Base-by-base conservation (phyloP, 1,139 yeast species). In the Geotrichum candidum region DNA sequence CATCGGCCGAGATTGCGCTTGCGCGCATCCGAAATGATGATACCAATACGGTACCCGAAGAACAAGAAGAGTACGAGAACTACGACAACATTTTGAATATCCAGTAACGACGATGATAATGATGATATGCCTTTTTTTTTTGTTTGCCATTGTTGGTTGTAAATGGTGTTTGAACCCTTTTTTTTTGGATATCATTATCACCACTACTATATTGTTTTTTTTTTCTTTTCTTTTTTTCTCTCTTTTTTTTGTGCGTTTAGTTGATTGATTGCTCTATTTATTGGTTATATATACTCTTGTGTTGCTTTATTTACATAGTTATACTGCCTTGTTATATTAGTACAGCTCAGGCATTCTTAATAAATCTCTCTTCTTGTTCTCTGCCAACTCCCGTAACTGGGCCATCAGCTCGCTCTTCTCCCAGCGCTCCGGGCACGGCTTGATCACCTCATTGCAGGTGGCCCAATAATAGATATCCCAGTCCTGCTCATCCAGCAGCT, bases 401-500 rank as follows among this genome's bases (percentile, higher is more conserved):
- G 74, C 73, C 79, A 94, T 80, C 55, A 94, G 77, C 69, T 81
- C 77, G 22, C 90, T 84, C 63, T 86, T 72, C 72, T 85, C 80
- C 96, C 97, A 92, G 70, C 82, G 82, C 56, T 88, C 92, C 6
- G 98, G 97, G 67, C 92, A 79, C 18, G 96, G 96, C 59, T 92
- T 88, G 29, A 87, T 84, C 50, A 84, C 85, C 70, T 80, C 88
- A 75, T 90, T 90, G 68, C 83, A 82, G 7, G 97, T 90, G 29
- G 96, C 97, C 98, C 99, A 94, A 77, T 94, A 94, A 75, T 90
- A 95, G 66, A 94, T 92, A 73, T 94, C 99, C 99, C 99, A 95
- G 74, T 94, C 99, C 18, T 94, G 84, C 75, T 92, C 96, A 73
- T 95, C 96, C 72, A 94, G 80, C 63, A 94, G 77, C 67, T 81